These are phyloP conservation scores for Colletotrichum tamarilloi DNA, from an alignment of 2,329 filamentous ascomycete species.

Conservation along the genomic window DNA sequence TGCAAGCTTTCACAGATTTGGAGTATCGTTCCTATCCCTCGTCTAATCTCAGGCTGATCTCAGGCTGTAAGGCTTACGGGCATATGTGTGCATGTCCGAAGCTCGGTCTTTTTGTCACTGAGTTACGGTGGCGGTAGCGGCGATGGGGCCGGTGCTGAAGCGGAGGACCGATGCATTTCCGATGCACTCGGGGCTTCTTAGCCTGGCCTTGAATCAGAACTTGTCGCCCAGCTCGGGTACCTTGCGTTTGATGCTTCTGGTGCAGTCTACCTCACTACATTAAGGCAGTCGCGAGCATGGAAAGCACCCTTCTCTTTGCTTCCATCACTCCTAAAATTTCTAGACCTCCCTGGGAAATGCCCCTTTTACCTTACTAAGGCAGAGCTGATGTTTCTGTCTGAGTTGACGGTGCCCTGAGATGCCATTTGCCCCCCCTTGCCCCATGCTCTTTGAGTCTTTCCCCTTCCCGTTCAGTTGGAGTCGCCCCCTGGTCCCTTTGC, in stretches of 20 bases:
- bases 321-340: background rate
- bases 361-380: background rate
- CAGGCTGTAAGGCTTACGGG: background rate
- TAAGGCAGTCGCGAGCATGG: too few relatives aligned
- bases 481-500: background rate
- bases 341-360: background rate
- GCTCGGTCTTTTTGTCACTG: background rate
- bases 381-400: background rate
- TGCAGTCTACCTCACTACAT: too few relatives aligned
- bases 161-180: constrained; percentile 16
- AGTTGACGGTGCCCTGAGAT: background rate
- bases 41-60: background rate
- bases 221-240: background rate
- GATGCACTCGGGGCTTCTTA: constrained; percentile 2
- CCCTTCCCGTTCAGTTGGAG: background rate
- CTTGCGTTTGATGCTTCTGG: background rate
- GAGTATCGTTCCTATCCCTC: too few relatives aligned
- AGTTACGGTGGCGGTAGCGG: background rate
- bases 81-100: background rate
- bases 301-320: background rate
- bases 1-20: too few relatives aligned
- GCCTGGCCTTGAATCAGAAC: background rate
- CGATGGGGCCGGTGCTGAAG: background rate
- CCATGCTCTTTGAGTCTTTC: background rate
- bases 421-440: background rate